Conservation (phyloP, 257 asterid species). For the Linderniella brevidens region DNA sequence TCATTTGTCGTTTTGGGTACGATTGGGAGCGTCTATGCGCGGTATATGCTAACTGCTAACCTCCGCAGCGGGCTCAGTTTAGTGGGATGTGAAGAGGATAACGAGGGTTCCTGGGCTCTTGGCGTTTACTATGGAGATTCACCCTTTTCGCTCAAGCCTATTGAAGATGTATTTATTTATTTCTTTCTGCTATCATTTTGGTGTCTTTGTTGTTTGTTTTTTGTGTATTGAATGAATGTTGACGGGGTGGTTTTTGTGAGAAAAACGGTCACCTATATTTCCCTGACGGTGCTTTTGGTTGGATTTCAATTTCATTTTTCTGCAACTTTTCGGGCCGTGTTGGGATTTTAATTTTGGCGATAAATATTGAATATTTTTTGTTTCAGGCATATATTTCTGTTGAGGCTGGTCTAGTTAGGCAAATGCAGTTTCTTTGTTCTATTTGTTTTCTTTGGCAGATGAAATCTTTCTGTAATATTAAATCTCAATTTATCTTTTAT, state of each 20-base stretch:
- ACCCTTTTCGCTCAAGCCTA: slow-evolving; percentile 83
- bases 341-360: no score
- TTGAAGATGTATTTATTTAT: slow-evolving; percentile 59
- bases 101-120: slow-evolving; percentile 86
- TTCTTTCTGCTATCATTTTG: not conserved
- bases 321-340: no score
- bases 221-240: not conserved
- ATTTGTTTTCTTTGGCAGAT: no score
- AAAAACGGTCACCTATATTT: no score
- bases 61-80: not conserved
- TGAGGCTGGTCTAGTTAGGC: no score
- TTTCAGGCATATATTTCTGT: no score
- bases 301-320: no score
- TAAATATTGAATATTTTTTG: no score
- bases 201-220: not conserved
- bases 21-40: not conserved
- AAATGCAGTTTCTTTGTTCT: no score
- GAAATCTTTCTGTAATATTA: no score
- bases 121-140: slow-evolving; percentile 82
- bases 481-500: no score
- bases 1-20: not conserved
- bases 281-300: no score
- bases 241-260: not conserved
- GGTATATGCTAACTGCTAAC: not conserved
- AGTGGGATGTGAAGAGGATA: slow-evolving; percentile 36